phyloP scores from a whole-genome alignment of 164 flowering plant species.

The Sextonia rubra region DNA sequence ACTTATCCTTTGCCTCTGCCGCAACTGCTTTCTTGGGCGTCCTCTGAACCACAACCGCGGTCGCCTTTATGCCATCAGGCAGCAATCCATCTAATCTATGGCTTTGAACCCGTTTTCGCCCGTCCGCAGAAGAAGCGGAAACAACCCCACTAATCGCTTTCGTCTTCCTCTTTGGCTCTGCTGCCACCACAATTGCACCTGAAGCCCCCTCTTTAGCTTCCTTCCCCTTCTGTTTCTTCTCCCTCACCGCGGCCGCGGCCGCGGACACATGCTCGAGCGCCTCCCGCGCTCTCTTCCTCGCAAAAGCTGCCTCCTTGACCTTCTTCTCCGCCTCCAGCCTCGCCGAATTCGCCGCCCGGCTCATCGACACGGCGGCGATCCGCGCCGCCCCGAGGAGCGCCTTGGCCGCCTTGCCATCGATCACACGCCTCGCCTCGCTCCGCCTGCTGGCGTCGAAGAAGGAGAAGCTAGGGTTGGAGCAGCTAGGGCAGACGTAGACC shows the following conservation, averaged over 20 bases:
- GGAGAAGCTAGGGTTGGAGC: conserved; percentile 35
- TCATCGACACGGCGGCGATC: conserved; percentile 53
- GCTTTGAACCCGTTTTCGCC: conserved; percentile 16
- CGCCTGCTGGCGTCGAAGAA: conserved; percentile 26
- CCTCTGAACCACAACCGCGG: conserved; percentile 1
- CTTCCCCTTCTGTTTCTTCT: conserved; percentile 19
- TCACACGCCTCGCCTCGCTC: conserved; percentile 3
- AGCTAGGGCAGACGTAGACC: conserved; percentile 32
- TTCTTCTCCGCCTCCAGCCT: conserved; percentile 48
- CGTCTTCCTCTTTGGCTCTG: conserved; percentile 14
- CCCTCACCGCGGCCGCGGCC: conserved; percentile 17
- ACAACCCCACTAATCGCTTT: conserved; percentile 11
- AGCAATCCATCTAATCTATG: background rate
- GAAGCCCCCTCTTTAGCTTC: background rate
- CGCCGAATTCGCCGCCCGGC: conserved; percentile 32
- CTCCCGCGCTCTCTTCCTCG: conserved; percentile 59
- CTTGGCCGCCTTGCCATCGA: conserved; percentile 37
- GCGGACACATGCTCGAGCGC: conserved; percentile 38
- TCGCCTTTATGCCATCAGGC: conserved; percentile 3
- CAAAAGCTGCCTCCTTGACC: conserved; percentile 51
- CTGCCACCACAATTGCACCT: background rate
- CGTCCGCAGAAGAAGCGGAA: conserved; percentile 18
- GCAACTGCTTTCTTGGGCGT: conserved; percentile 5
- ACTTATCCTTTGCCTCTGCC: conserved; percentile 9
- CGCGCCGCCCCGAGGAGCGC: conserved; percentile 48